Evolutionary conservation across 192 early-diverging fungal species (phyloP).

Genomic region (Thoreauomyces humboldtii): DNA sequence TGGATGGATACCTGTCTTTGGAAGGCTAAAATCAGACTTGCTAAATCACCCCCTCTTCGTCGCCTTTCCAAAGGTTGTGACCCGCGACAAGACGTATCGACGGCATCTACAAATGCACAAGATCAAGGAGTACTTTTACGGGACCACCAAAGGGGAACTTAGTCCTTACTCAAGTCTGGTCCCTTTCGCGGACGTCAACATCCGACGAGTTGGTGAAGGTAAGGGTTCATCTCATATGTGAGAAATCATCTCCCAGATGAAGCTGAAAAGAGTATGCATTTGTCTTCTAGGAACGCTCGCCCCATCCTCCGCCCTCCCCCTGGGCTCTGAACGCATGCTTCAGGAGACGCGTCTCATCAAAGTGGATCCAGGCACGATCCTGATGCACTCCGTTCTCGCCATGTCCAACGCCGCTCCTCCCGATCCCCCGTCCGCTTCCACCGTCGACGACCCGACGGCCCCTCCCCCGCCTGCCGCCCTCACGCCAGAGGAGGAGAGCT

Average conservation of each 20-base stretch:
- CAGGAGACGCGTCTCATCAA: conserved; percentile 77
- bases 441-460: conserved; percentile 23
- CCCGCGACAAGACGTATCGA: conserved; percentile 72
- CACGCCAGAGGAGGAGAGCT: conserved; percentile 50
- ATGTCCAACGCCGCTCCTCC: conserved; percentile 65
- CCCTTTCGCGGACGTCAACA: conserved; percentile 70
- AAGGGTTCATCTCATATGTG: no score
- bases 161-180: conserved; percentile 83
- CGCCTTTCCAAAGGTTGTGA: conserved; percentile 62
- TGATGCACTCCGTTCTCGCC: conserved; percentile 84
- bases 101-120: conserved; percentile 67
- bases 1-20: no score
- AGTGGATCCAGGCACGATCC: conserved; percentile 75
- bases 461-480: no score
- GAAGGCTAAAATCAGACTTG: background rate
- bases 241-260: conserved; percentile 18
- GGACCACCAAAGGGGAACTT: conserved; percentile 68
- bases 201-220: conserved; percentile 78
- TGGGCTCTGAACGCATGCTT: conserved; percentile 77
- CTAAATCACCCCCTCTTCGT: background rate
- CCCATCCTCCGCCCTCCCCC: conserved; percentile 86
- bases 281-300: conserved; percentile 75
- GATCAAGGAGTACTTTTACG: conserved; percentile 96
- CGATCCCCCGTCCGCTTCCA: background rate
- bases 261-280: no score